Percentiles rank a stretch among this genome's conserved stretches.
Conservation (phyloP, 1,284 basidiomycete genomes). For the Pseudozyma pruni region DNA sequence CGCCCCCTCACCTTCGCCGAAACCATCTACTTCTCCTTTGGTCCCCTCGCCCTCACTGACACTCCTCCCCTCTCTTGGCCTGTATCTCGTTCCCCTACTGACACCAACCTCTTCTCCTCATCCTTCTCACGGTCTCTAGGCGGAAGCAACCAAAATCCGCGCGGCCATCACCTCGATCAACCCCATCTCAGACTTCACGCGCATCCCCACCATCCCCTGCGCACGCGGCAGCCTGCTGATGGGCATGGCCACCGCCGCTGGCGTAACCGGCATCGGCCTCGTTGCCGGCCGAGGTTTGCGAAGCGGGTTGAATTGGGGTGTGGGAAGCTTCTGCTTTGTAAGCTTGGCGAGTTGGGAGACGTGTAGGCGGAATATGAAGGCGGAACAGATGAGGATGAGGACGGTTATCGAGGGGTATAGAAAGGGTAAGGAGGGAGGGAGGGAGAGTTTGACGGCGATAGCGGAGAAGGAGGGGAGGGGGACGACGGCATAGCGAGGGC, state of each 20-base stretch:
- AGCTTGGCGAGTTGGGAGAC: constrained; percentile 42
- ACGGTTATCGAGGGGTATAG: constrained; percentile 47
- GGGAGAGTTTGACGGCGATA: constrained; percentile 9
- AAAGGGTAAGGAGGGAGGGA: not conserved
- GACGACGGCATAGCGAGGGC: too few species aligned
- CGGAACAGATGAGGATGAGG: constrained; percentile 45
- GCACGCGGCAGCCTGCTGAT: constrained; percentile 38
- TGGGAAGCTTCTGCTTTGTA: constrained; percentile 51
- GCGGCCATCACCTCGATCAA: constrained; percentile 37
- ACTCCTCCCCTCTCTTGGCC: too few species aligned
- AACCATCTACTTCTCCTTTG: too few species aligned
- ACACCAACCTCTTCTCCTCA: too few species aligned
- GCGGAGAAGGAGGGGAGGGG: not conserved
- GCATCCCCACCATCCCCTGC: constrained; percentile 41
- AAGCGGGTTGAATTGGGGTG: constrained; percentile 54
- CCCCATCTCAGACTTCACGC: constrained; percentile 32
- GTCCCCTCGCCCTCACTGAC: too few species aligned
- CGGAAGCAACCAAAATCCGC: constrained; percentile 33
- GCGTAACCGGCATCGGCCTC: constrained; percentile 42
- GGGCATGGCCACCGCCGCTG: constrained; percentile 53
- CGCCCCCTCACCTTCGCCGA: too few species aligned
- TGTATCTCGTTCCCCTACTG: too few species aligned
- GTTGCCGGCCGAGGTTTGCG: constrained; percentile 48
- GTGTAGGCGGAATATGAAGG: constrained; percentile 43
- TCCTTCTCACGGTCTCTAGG: too few species aligned